A percentile compares a stretch with the other conserved stretches of the same genome.
Conservation (phyloP, 345 rosid genomes). For the Salix purpurea region DNA sequence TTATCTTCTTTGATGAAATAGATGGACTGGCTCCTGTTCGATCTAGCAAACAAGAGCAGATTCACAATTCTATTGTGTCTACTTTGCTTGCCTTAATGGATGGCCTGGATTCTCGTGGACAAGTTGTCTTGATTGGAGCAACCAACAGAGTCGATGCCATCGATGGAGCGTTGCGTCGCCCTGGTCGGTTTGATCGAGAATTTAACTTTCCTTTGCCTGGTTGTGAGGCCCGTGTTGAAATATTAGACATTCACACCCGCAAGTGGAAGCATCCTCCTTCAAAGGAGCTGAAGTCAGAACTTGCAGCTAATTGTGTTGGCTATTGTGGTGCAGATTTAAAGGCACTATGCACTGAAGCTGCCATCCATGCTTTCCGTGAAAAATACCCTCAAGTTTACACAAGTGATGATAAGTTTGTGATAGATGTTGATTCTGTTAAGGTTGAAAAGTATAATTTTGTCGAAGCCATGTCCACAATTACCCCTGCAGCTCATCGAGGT, state of each 20-base stretch:
- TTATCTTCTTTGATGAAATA: constrained; percentile 97
- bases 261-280: constrained; percentile 96
- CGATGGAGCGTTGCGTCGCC: constrained; percentile 98
- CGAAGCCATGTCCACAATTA: constrained; percentile 93
- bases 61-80: constrained; percentile 98
- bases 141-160: constrained; percentile 99
- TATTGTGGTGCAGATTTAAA: constrained; percentile 99
- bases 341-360: constrained; percentile 98
- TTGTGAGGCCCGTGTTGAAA: constrained; percentile 94
- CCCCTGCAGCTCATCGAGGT: constrained; percentile 99
- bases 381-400: constrained; percentile 98
- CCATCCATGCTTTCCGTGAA: constrained; percentile 97
- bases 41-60: constrained; percentile 99
- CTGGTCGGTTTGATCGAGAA: constrained; percentile 99
- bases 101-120: constrained; percentile 99
- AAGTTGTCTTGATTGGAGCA: constrained; percentile 99
- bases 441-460: constrained; percentile 86
- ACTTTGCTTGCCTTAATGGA: constrained; percentile 99
- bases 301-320: constrained; percentile 97
- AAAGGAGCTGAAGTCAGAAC: constrained; percentile 72
- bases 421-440: constrained; percentile 85
- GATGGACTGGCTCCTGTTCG: constrained; percentile 99
- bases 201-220: constrained; percentile 98
- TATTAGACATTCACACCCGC: constrained; percentile 93
- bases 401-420: constrained; percentile 88